Conservation (phyloP, 306 rosid genomes). For the Pyrus pyrifolia region DNA sequence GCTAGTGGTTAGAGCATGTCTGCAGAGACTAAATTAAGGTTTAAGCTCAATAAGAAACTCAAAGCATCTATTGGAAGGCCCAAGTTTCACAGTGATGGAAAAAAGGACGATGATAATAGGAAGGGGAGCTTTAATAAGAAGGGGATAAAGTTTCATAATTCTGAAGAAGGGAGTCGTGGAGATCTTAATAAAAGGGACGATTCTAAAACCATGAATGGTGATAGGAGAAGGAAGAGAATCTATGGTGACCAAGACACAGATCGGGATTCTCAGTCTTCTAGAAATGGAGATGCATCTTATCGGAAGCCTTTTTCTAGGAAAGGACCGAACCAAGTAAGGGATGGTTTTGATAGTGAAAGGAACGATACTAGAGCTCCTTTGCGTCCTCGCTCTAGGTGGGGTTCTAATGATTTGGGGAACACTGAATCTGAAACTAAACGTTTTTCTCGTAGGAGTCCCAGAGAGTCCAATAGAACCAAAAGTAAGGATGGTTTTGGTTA, state of each 20-base stretch:
- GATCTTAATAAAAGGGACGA: constrained; percentile 10
- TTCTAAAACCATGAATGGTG: neutral
- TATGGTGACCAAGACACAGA: constrained; percentile 18
- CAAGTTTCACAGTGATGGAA: constrained; percentile 7
- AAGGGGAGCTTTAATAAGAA: constrained; percentile 9
- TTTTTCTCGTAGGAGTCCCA: constrained; percentile 22
- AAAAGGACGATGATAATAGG: neutral
- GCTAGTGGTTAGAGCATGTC: constrained; percentile 24
- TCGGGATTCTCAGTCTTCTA: constrained; percentile 8
- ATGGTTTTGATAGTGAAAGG: neutral
- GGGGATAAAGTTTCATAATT: neutral
- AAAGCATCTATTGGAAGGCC: constrained; percentile 19
- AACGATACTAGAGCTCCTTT: neutral
- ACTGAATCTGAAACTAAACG: constrained; percentile 22
- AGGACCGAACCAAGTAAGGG: constrained; percentile 6
- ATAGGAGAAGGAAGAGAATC: constrained; percentile 20
- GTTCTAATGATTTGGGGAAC: constrained; percentile 19
- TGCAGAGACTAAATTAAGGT: constrained; percentile 23
- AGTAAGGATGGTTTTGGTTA: neutral
- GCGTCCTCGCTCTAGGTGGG: constrained; percentile 31
- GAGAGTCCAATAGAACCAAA: constrained; percentile 9
- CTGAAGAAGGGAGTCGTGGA: constrained; percentile 8
- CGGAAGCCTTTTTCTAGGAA: constrained; percentile 15
- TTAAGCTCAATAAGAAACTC: constrained; percentile 31
- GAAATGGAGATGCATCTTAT: constrained; percentile 5